Base-by-base conservation (phyloP, 1,139 yeast genomes). In the Scheffersomyces titani region DNA sequence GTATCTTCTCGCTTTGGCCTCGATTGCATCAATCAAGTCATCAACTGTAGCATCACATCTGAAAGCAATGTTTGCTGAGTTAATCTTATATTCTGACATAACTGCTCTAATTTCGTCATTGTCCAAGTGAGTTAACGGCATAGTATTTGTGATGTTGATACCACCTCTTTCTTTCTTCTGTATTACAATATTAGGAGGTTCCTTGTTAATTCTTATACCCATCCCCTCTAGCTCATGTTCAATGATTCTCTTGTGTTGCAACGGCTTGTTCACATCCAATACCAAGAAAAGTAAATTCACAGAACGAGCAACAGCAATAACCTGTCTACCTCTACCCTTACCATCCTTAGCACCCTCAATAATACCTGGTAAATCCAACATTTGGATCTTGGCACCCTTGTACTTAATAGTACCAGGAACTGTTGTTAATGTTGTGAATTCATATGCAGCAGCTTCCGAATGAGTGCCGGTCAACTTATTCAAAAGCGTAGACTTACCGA, bases 291-390 rank as follows among this genome's bases (percentile, higher is more conserved):
- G 84, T 67, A 96, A 78, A 71, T 94, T 93, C 68, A 97, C 96
- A 6, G 98, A 91, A 73, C 99, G 85, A 6, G 99, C 98, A 57
- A 93, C 98, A 0, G 99, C 99, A 76, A 94, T 94, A 59, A 94
- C 99, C 77, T 94, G 99, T 67, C 88, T 90, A 84, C 99, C 99
- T 80, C 99, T 87, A 80, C 99, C 99, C 74, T 93, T 90, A 76
- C 99, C 99, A 69, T 94, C 98, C 67, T 93, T 93, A 57, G 99
- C 99, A 74, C 99, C 99, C 75, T 96, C 98, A 66, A 94, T 94
- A 68, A 94, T 94, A 72, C 99, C 99, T 3, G 99, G 99, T 66
- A 94, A 83, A 84, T 94, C 99, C 70, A 94, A 81, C 96, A 96
- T 92, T 77, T 94, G 99, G 63, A 94, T 88, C 78, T 92, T 93